A percentile compares a stretch with the other conserved stretches of the same genome.
phyloP scores from a whole-genome alignment of 257 asterid genomes.

The Salvia hispanica region DNA sequence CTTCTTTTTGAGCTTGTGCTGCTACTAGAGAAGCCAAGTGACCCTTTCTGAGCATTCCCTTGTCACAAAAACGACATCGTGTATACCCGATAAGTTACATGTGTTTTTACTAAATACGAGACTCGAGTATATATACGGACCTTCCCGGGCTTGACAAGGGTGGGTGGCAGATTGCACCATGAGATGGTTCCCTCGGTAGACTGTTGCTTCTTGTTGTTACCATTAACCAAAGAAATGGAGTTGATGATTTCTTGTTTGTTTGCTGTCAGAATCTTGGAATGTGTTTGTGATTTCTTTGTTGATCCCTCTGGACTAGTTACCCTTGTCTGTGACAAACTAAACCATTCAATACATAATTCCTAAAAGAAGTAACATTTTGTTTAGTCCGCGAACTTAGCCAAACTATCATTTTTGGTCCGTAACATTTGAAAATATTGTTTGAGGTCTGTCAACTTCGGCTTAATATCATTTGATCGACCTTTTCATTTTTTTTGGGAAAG shows the following conservation, averaged over 20 bases:
- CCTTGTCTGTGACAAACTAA: conserved; percentile 41
- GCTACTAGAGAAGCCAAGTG: conserved; percentile 72
- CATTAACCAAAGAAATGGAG: conserved; percentile 32
- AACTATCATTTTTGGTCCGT: too few species aligned
- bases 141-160: conserved; percentile 72
- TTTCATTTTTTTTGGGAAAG: too few species aligned
- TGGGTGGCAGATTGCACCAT: conserved; percentile 72
- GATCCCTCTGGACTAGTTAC: conserved; percentile 52
- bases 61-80: background rate
- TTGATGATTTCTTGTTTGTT: conserved; percentile 55
- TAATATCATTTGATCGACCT: too few species aligned
- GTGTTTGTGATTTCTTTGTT: conserved; percentile 37
- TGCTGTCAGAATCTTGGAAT: conserved; percentile 35
- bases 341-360: background rate
- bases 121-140: conserved; percentile 34
- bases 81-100: background rate
- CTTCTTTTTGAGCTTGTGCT: conserved; percentile 85
- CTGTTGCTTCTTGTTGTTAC: conserved; percentile 38
- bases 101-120: background rate
- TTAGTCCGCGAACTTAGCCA: too few species aligned
- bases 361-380: too few species aligned
- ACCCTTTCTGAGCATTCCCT: conserved; percentile 74
- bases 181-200: conserved; percentile 46
- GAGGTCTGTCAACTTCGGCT: too few species aligned
- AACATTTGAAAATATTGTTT: too few species aligned